Base-by-base conservation (phyloP, 2,329 filamentous ascomycete species). In the Aureobasidium musti region DNA sequence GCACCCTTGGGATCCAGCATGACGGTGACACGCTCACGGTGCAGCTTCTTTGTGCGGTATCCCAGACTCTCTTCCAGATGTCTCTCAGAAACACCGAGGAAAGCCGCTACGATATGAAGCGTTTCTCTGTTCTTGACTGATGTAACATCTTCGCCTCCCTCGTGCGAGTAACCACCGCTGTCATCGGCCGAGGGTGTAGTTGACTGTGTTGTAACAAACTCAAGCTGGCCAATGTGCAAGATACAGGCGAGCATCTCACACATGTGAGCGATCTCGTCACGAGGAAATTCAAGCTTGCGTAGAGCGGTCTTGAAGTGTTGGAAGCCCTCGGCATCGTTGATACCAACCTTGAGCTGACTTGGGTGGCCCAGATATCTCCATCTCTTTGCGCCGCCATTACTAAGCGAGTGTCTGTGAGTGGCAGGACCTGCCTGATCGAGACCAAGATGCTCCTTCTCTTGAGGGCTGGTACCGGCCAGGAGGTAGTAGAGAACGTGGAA, bases 321-420 rank as follows among this genome's bases (percentile, higher is more conserved):
- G 78, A 99, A 99, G 5, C 94, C 95, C 74, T 97, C 93, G 1
- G 89, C 84, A 74, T 99, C 95, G 74, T 99, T 97, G 76, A 99
- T 93, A 67, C 95, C 95, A 33, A 98, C 92, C 77, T 97, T 98
- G 70, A 99, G 84, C 79, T 99, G 95, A 0, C 94, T 97, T 0
- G 94, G 95, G 73, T 99, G 95, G 3, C 95, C 95, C 3, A 99
- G 85, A 75, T 96, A 99, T 76, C 92, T 91, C 95, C 95, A 99
- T 78, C 95, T 85, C 80, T 92, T 96, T 73, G 89, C 87, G n/a
- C 80, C 75, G 10, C 37, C 37, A 7, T 33, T 30, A 13, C 79
- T 81, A 21, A 83, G 77, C 0, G 86, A 87, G 13, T 84, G 78
- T 66, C 86, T 79, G 69, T 83, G 83, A 6, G 82, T 82, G 4